Base-by-base conservation (phyloP, 805 yeast species). In the Dipodascopsis uninucleata region DNA sequence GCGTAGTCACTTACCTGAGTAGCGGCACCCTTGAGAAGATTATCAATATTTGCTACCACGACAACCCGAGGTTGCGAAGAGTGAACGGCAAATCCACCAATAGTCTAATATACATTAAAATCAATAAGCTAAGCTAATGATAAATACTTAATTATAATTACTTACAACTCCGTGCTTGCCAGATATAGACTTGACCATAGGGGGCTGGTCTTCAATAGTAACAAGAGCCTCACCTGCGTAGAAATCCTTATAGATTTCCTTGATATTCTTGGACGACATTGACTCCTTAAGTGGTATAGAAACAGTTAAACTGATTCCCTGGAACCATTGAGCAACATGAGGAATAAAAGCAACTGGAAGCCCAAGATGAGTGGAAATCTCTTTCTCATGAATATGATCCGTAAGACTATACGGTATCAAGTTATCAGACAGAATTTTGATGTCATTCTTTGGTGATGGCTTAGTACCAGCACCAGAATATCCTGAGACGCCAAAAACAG, bases 401-500 rank as follows among this genome's bases (percentile, higher is more conserved):
- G 98, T 93, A 60, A 93, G 74, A 4, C 96, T 81, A 70, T 93
- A 93, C 46, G 99, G 97, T 60, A 93, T 85, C 63, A 93, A 71
- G 69, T 93, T 93, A 69, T 93, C 78, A 50, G 71, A 68, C 63
- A 93, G 74, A 61, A 80, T 72, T 47, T 79, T 73, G 39, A 83
- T 70, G 64, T 93, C 97, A 63, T 93, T 93, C 71, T 89, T 88
- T 51, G 95, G 95, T 10, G 96, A 85, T 47, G 98, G 98, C 70
- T 94, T 93, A 29, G 99, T 89, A 55, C 99, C 99, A 8, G 98
- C 98, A 48, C 99, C 99, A 9, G 98, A 93, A 66, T 90, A 93
- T 39, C 99, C 99, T 38, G 96, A 86, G 26, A 93, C 93, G 62
- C 98, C 98, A 63, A 93, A 93, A 9, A 90, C 74, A 3, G 87